Evolutionary conservation across 352 stramenopile species (phyloP), one percentile per base, ranked within the genome.

Genomic region (Globisporangium rhizosaccharum): DNA sequence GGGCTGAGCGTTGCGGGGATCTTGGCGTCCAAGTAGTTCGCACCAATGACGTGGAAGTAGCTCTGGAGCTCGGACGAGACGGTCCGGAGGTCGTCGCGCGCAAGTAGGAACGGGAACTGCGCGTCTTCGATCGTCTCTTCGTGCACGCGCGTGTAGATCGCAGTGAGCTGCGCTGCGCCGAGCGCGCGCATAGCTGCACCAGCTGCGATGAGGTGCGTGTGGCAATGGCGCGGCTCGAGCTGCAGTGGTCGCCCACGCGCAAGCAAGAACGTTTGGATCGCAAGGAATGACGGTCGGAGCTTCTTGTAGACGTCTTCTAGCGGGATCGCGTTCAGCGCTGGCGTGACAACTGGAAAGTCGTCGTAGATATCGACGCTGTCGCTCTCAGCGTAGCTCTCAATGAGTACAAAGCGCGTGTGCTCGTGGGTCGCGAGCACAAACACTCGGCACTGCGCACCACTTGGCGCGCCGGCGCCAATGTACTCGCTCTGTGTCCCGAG

Each of bases 11-110:
- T 71, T 25, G 70, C 62, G 0, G 67, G 64, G 28, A 92, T 66
- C 52, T 64, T 68, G 14, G 70, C 70, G n/a, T 78, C 68, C 2
- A 87, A 71, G 59, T 77, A 90, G 56, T 90, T 92, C 26, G 70
- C 76, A 17, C 82, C 79, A 6, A 88, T 52, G 15, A 77, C 56
- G 37, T 79, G 74, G 39, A 85, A 88, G 57, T 85, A 89, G 51
- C 63, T 72, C 50, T 72, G 70, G 58, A 69, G 68, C 7, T 68
- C 54, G 9, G 73, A 46, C 1, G 70, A 54, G 14, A 91, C 60
- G 7, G 78, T 62, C 1, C 68, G 65, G 26, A 88, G 51, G 28
- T 89, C 72, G 25, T 82, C 79, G n/a, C 67, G 70, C 20, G 72
- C 63, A 3, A 87, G 55, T 1, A 72, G 57, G 41, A 91, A 87